A percentile compares a stretch with the other conserved stretches of the same genome.
Evolutionary conservation across 2,329 filamentous ascomycete species (phyloP).

Genomic region (Pestalotiopsis sp.): DNA sequence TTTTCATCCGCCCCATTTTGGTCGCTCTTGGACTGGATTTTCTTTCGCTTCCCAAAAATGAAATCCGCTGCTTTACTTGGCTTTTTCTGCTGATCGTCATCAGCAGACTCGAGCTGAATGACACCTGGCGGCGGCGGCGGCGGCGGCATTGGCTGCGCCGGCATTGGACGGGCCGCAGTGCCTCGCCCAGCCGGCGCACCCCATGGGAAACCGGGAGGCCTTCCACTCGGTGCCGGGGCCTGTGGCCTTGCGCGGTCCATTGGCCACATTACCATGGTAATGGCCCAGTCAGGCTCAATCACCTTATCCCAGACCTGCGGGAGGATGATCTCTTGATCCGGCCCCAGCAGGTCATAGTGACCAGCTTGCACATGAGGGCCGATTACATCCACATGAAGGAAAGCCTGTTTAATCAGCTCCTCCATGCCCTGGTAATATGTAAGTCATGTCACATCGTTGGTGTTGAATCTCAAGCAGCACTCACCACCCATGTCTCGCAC

Average conservation of each 20-base stretch:
- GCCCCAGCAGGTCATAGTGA: slow-evolving; percentile 79
- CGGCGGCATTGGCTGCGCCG: too few species aligned
- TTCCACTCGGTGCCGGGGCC: not conserved
- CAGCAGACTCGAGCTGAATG: too few species aligned
- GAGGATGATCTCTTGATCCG: slow-evolving; percentile 80
- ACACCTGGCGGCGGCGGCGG: too few species aligned
- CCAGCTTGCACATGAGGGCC: slow-evolving; percentile 78
- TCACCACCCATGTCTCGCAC: slow-evolving; percentile 81
- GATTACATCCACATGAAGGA: slow-evolving; percentile 77
- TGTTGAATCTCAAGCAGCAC: slow-evolving; percentile 31
- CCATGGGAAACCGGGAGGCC: not conserved
- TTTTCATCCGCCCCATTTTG: too few species aligned
- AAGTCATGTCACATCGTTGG: not conserved
- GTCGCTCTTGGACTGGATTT: too few species aligned
- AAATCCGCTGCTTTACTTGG: too few species aligned
- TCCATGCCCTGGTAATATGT: slow-evolving; percentile 73
- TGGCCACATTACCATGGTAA: slow-evolving; percentile 69
- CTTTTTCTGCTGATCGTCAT: too few species aligned
- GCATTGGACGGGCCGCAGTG: too few species aligned
- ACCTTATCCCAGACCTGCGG: slow-evolving; percentile 81
- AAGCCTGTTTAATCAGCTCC: slow-evolving; percentile 82
- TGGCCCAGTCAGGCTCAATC: slow-evolving; percentile 74
- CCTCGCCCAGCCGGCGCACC: too few species aligned
- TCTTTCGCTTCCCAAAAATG: too few species aligned
- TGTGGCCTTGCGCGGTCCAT: slow-evolving; percentile 38